Base-by-base conservation (phyloP, 2,329 filamentous ascomycete species). In the Huntiella abstrusa region DNA sequence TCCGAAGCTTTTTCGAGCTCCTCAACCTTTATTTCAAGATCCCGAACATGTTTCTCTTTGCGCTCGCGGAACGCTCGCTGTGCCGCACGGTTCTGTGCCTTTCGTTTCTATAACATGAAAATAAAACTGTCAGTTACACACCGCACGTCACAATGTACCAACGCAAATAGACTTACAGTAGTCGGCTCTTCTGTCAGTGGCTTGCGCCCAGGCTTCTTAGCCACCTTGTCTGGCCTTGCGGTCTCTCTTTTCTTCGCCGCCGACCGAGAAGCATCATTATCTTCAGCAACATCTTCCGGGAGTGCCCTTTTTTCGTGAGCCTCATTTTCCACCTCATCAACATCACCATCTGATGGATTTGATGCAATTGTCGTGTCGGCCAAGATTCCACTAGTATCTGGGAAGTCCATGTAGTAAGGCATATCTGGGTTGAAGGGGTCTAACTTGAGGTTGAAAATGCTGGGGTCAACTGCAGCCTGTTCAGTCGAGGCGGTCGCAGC, bases 181-280 rank as follows among this genome's bases (percentile, higher is more conserved):
- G 83, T 96, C 17, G 91, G 91, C 62, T 96, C 91, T 16, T 84
- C 92, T 41, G 85, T 96, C 56, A 96, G 69, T 15, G 88, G 91
- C 69, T 98, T 98, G 52, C 91, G 77, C 43, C 91, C 91, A 4
- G 91, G 88, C 65, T 96, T 98, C 75, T 96, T 96, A 17, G 84
- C 76, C 38, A 79, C 70, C 64, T 91, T 94, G 39, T 87, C 84
- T 83, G 75, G 53, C 85, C 75, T 67, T 87, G 91, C 49, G 68
- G 62, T 12, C 64, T 49, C 19, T 36, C 47, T 43, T 19, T 49
- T 49, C 44, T 49, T 49, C 34, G 13, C 28, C 2, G 48, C 41
- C 33, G 35, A 43, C 42, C 41, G 15, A 13, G 57, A 56, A 34
- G 55, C 58, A 22, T 63, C 60, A n/a, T 71, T 81, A 4, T 82